A percentile compares a stretch with the other conserved stretches of the same genome.
These are phyloP conservation scores for Huntiella abstrusa DNA, from an alignment of 2,329 filamentous ascomycete genomes.

Conservation along the genomic window DNA sequence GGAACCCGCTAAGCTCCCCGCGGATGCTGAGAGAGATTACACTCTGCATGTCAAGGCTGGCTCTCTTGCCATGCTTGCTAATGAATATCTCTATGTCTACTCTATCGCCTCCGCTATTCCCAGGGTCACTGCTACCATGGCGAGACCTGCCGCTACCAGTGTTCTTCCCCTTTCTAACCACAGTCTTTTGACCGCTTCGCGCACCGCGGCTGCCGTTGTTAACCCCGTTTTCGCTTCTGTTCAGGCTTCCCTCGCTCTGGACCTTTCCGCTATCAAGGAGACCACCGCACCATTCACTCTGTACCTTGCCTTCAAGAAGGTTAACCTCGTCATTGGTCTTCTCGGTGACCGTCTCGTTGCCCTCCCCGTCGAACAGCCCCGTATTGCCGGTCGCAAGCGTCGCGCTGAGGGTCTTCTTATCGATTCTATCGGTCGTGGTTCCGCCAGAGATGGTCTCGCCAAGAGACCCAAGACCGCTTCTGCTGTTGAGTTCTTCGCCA, in stretches of 20 bases:
- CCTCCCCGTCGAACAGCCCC: slow-evolving; percentile 47
- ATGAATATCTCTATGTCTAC: slow-evolving; percentile 38
- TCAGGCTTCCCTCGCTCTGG: slow-evolving; percentile 30
- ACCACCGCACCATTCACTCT: slow-evolving; percentile 19
- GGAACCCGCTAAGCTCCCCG: slow-evolving; percentile 9
- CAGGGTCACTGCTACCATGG: slow-evolving; percentile 35
- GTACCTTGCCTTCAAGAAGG: slow-evolving; percentile 40
- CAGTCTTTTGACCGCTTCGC: slow-evolving; percentile 42
- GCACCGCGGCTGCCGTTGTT: slow-evolving; percentile 39
- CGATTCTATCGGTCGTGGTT: slow-evolving; percentile 53
- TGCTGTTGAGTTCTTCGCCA: slow-evolving; percentile 13
- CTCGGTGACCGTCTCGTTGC: slow-evolving; percentile 45
- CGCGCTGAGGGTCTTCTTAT: slow-evolving; percentile 44
- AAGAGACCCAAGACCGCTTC: neutral
- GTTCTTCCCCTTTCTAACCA: slow-evolving; percentile 50
- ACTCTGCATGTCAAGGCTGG: slow-evolving; percentile 45
- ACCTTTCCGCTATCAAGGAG: slow-evolving; percentile 22
- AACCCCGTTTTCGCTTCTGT: slow-evolving; percentile 49
- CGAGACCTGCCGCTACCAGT: slow-evolving; percentile 33
- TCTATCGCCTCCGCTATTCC: slow-evolving; percentile 45
- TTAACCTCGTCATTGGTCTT: slow-evolving; percentile 47
- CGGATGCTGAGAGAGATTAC: slow-evolving; percentile 19
- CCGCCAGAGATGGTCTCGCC: slow-evolving; percentile 19
- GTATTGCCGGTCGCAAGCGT: slow-evolving; percentile 32
- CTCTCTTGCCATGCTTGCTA: slow-evolving; percentile 39